Percentiles rank a stretch among this genome's conserved stretches.
phyloP scores from a whole-genome alignment of 805 yeast species.

The Lipomyces kockii region DNA sequence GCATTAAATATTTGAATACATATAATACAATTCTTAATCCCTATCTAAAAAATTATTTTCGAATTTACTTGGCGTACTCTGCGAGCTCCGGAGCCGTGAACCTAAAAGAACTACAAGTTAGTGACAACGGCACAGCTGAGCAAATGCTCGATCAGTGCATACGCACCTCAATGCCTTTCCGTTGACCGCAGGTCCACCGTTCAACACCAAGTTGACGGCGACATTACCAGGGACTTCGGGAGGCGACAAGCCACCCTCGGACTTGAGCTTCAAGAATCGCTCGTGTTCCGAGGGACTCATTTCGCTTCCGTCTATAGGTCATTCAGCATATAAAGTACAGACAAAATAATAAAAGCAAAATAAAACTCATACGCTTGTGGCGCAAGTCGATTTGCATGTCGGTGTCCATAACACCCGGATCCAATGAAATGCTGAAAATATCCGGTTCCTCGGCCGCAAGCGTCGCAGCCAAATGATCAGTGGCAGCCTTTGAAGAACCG shows the following conservation, averaged over 20 bases:
- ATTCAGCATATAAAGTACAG: not conserved
- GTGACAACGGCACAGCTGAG: not conserved
- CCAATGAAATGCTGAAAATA: slow-evolving; percentile 69
- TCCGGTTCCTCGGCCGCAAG: slow-evolving; percentile 70
- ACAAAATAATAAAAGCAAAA: not conserved
- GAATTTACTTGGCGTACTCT: slow-evolving; percentile 10
- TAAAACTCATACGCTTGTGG: slow-evolving; percentile 50
- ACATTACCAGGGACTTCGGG: slow-evolving; percentile 76
- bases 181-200: slow-evolving; percentile 63
- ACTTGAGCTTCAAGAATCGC: slow-evolving; percentile 67
- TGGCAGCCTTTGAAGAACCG: slow-evolving; percentile 89
- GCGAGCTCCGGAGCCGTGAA: slow-evolving; percentile 29
- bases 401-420: slow-evolving; percentile 96
- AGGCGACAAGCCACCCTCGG: slow-evolving; percentile 59
- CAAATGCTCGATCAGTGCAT: slow-evolving; percentile 44
- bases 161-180: slow-evolving; percentile 70
- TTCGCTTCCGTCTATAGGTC: slow-evolving; percentile 49
- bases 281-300: slow-evolving; percentile 67
- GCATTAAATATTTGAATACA: not conserved
- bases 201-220: slow-evolving; percentile 66
- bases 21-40: not conserved
- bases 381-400: slow-evolving; percentile 84
- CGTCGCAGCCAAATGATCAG: slow-evolving; percentile 73
- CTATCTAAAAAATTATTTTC: too few relatives aligned
- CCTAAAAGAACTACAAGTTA: slow-evolving; percentile 1